Base-by-base conservation (phyloP, 129 eudicot species). In the Flaveria brownii region DNA sequence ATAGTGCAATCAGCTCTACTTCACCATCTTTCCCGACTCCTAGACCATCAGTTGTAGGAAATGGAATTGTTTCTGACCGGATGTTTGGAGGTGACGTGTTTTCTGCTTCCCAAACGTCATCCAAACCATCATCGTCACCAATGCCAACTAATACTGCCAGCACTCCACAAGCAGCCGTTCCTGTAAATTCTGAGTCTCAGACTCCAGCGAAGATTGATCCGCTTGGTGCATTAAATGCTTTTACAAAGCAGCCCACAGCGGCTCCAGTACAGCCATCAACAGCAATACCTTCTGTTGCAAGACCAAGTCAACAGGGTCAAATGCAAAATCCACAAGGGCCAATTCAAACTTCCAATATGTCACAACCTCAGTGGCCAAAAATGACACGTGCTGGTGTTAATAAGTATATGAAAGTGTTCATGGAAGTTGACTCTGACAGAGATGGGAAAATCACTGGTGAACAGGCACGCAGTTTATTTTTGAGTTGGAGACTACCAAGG, bases 401-500 rank as follows among this genome's bases (percentile, higher is more conserved):
- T 70, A 91, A 88, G 85, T 94, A 94, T 84, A 87, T 84, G 70
- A 94, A 88, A 82, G 97, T 94, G 36, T 94, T 94, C 77, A 80
- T 84, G 90, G 97, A 94, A 75, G 97, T 91, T 15, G 98, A 94
- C 77, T 80, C 84, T 45, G 97, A 94, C 78, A 87, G 92, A 85
- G 98, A 94, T 89, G 97, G 98, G 74, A 91, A 86, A 83, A 88
- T 94, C 52, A 87, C 91, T 55, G 97, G 98, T 76, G 91, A 87
- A 56, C 90, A 94, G 84, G 98, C 98, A 10, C 91, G 93, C 15
- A 86, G 83, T 80, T 80, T 94, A 43, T 94, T 94, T 79, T 80
- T 91, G 81, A 94, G 97, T 80, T 94, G 98, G 98, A 94, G 91
- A 82, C 85, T 94, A 60, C 98, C 98, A 71, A 85, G 93, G 87